A percentile compares a stretch with the other conserved stretches of the same genome.
These are phyloP conservation scores for Kluyveromyces wickerhamii DNA, from an alignment of 805 yeast genomes.

Conservation along the genomic window DNA sequence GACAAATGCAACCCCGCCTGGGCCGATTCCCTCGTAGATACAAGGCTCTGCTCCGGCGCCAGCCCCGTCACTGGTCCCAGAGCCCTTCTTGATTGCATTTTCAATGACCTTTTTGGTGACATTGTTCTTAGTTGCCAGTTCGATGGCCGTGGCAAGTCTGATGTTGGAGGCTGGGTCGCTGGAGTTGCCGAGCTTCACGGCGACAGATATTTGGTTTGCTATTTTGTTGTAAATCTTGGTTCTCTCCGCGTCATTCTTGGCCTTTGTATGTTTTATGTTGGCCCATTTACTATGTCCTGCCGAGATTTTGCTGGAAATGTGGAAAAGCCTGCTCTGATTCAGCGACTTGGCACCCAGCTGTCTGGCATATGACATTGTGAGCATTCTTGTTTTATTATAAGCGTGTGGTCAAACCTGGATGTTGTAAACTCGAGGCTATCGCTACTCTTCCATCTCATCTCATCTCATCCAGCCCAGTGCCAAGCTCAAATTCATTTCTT, in stretches of 20 bases:
- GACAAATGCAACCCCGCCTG: slow-evolving; percentile 81
- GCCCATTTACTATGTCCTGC: slow-evolving; percentile 95
- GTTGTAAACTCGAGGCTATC: too few species aligned
- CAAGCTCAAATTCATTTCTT: too few species aligned
- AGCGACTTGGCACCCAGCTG: background rate
- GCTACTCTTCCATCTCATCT: too few species aligned
- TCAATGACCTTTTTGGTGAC: slow-evolving; percentile 82
- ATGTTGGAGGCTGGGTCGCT: slow-evolving; percentile 52
- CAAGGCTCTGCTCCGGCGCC: slow-evolving; percentile 45
- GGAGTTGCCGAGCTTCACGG: slow-evolving; percentile 57
- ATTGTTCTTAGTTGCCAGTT: slow-evolving; percentile 64
- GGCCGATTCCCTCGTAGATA: slow-evolving; percentile 83
- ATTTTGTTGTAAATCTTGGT: slow-evolving; percentile 61
- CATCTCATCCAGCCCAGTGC: too few species aligned
- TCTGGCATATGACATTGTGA: background rate
- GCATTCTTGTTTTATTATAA: too few species aligned
- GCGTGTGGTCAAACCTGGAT: too few species aligned
- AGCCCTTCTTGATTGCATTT: slow-evolving; percentile 77
- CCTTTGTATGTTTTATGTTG: slow-evolving; percentile 87
- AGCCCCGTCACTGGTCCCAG: slow-evolving; percentile 45
- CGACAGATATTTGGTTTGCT: slow-evolving; percentile 65
- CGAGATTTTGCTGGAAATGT: background rate
- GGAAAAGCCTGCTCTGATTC: background rate
- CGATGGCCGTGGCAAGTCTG: slow-evolving; percentile 62
- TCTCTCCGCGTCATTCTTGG: slow-evolving; percentile 78